phyloP scores from a whole-genome alignment of 2,329 filamentous ascomycete species.

The Leptographium procerum region DNA sequence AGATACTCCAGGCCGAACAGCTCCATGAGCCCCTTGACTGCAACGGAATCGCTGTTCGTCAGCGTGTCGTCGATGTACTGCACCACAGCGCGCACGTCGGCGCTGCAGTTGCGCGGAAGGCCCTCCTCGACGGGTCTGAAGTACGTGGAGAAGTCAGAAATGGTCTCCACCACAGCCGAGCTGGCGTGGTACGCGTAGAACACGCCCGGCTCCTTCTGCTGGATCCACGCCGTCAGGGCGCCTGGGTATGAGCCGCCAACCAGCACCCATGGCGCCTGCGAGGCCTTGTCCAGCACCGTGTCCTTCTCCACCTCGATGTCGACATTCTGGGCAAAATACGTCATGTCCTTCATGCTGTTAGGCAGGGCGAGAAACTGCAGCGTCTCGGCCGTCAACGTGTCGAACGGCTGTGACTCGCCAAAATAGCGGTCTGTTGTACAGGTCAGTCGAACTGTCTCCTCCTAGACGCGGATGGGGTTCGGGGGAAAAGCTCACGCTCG shows the following conservation, averaged over 20 bases:
- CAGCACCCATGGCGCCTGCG: slow-evolving; percentile 41
- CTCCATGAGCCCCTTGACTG: slow-evolving; percentile 19
- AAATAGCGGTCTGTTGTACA: slow-evolving; percentile 24
- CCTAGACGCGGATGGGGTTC: not conserved
- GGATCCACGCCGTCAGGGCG: slow-evolving; percentile 41
- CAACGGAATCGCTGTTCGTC: slow-evolving; percentile 3
- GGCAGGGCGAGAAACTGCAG: slow-evolving; percentile 28
- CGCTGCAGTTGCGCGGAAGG: slow-evolving; percentile 43
- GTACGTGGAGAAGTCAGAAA: slow-evolving; percentile 42
- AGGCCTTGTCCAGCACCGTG: slow-evolving; percentile 27
- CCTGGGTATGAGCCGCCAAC: slow-evolving; percentile 44
- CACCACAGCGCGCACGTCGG: slow-evolving; percentile 37
- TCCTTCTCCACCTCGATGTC: slow-evolving; percentile 36
- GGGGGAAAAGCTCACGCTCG: slow-evolving; percentile 21
- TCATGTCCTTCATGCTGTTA: slow-evolving; percentile 28
- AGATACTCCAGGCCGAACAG: not conserved
- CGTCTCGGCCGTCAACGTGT: slow-evolving; percentile 23
- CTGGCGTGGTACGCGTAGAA: slow-evolving; percentile 46
- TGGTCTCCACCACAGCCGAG: slow-evolving; percentile 40
- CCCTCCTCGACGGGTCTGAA: slow-evolving; percentile 40
- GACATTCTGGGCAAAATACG: slow-evolving; percentile 30
- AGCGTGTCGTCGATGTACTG: slow-evolving; percentile 37
- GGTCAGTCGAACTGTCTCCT: not conserved
- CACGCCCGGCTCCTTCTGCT: slow-evolving; percentile 36
- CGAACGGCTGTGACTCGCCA: slow-evolving; percentile 26